Conservation (phyloP, 2,329 filamentous ascomycete genomes). For the Arthrobotrys megalospora region DNA sequence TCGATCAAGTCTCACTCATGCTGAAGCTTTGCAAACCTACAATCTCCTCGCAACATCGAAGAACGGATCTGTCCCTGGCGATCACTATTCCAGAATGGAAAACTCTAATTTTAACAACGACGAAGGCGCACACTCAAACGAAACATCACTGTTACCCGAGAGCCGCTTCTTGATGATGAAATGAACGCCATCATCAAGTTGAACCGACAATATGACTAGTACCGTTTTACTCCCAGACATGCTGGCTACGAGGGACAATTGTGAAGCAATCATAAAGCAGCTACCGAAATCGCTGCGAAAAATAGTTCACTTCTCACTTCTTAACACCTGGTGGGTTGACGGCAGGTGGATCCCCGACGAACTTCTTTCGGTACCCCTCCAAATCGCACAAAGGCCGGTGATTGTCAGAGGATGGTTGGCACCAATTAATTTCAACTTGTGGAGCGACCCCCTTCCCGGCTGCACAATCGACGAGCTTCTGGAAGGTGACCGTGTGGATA, state of each 20-base stretch:
- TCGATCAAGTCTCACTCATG: too few species aligned
- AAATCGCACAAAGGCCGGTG: not conserved
- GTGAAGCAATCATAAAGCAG: not conserved
- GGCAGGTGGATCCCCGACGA: not conserved
- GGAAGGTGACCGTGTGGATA: not conserved
- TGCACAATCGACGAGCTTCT: not conserved
- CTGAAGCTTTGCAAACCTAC: too few species aligned
- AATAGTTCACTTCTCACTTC: not conserved
- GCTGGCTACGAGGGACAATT: not conserved
- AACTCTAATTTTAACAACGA: too few species aligned
- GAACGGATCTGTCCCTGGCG: too few species aligned
- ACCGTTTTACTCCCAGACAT: slow-evolving; percentile 4
- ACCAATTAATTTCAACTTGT: not conserved
- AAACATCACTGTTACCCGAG: too few species aligned
- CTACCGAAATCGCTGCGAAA: not conserved
- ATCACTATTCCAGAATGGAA: too few species aligned
- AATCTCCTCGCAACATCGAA: too few species aligned
- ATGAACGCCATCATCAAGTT: too few species aligned
- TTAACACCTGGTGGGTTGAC: not conserved
- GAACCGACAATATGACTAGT: not conserved
- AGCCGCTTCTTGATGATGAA: too few species aligned
- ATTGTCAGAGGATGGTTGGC: not conserved
- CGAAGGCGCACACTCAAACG: too few species aligned
- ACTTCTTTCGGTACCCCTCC: not conserved
- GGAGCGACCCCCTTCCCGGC: not conserved